Evolutionary conservation across 2,329 filamentous ascomycete genomes (phyloP), one percentile per base, ranked within the genome.

Genomic region (Xylaria sp.): DNA sequence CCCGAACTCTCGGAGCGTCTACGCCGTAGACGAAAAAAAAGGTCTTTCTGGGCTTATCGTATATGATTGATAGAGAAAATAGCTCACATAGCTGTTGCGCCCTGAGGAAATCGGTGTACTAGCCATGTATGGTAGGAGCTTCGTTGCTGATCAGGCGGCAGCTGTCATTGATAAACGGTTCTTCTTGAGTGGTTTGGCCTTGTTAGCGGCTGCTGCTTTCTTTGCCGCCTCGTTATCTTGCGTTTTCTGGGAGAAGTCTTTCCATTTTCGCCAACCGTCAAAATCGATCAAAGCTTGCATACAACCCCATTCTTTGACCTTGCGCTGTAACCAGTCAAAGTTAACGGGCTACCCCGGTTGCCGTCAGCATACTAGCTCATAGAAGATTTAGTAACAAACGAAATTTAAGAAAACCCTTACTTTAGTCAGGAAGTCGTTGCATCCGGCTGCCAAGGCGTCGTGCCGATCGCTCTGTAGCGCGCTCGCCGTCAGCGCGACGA

Each of bases 221-320:
- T 83, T 84, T 20, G 74, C 77, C 3, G 82, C 79, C 34, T 84
- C 84, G 23, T 81, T 78, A 63, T 82, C 81, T 28, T 84, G 82
- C 4, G 79, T 79, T 69, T 84, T 83, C 66, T 85, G 83, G 9
- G 84, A 84, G 77, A 93, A 95, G 76, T 96, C 93, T 80, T 97
- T 97, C 96, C 96, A 99, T 81, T 94, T 94, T 65, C 94, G 89
- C 96, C 96, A 99, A 70, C 96, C 96, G 79, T 98, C 95, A 79
- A 96, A 98, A 83, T 99, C 96, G 77, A 99, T 98, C 28, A 99
- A 87, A 10, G 96, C 96, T 84, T 98, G 96, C 96, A 99, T 99
- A 84, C 96, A 98, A 66, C 96, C 96, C 96, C 96, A 99, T 85
- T 99, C 96, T 83, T 97, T 98, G 75, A 98, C 94, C 81, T 99